Conservation (phyloP, 768 basidiomycete genomes). For the Psilocybe subaeruginosa region DNA sequence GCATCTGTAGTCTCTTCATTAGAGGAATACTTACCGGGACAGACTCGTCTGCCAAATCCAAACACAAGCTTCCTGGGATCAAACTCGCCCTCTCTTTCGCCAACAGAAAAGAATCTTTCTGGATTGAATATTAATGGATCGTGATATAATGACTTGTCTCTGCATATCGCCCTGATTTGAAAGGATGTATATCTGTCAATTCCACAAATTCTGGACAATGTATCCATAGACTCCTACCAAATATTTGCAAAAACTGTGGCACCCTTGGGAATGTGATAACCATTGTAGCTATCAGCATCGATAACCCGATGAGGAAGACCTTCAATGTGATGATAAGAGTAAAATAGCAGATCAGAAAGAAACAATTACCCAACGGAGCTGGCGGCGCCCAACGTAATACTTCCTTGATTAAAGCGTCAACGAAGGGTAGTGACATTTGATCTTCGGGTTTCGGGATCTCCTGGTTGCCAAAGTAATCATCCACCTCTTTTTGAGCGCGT, state of each 20-base stretch:
- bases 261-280: slow-evolving; percentile 35
- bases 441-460: slow-evolving; percentile 36
- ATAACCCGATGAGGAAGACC: slow-evolving; percentile 29
- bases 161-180: slow-evolving; percentile 29
- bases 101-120: slow-evolving; percentile 25
- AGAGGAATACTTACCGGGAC: slow-evolving; percentile 22
- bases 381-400: slow-evolving; percentile 35
- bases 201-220: too few relatives aligned
- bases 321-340: neutral
- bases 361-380: slow-evolving; percentile 24
- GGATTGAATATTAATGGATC: slow-evolving; percentile 37
- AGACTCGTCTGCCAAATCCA: slow-evolving; percentile 35
- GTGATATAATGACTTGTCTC: slow-evolving; percentile 37
- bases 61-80: slow-evolving; percentile 34
- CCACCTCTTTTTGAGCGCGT: slow-evolving; percentile 41
- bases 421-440: slow-evolving; percentile 32
- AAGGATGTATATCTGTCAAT: too few relatives aligned
- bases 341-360: neutral
- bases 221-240: slow-evolving; percentile 22
- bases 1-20: too few relatives aligned
- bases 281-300: slow-evolving; percentile 33
- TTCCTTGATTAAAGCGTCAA: slow-evolving; percentile 40
- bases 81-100: slow-evolving; percentile 24
- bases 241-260: slow-evolving; percentile 31
- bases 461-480: slow-evolving; percentile 31